Evolutionary conservation across 768 basidiomycete species (phyloP), one percentile per base, ranked within the genome.

Genomic region (Auriculariales sp.): DNA sequence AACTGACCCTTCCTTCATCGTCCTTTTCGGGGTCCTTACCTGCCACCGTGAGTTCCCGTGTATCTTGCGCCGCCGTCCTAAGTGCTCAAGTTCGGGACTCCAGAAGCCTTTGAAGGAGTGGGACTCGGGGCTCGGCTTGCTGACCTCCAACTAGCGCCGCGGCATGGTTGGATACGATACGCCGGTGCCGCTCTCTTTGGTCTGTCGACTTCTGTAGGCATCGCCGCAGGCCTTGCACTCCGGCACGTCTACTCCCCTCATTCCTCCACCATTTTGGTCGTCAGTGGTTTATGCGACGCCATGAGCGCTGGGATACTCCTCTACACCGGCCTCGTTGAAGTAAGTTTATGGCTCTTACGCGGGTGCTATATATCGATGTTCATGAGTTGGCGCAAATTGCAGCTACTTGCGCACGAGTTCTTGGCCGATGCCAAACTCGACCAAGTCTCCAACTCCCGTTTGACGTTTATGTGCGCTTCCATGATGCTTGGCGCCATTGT

Each of bases 31-130:
- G 52, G 94, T 98, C 47, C 62, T 95, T 24, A 67, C 91, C 57
- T 92, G 93, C 67, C 94, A 97, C 59, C 93, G 90, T 91, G 61
- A 60, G 85, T 76, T n/a, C n/a, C n/a, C 14, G 4, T 14, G n/a
- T 10, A 10, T 48, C 25, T 29, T 4, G 46, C 24, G 17, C 27
- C 10, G 25, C 47, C 14, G 17, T 22, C n/a, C 47, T 14, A 34
- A 25, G 10, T n/a, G 7, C 12, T 55, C 32, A 48, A 34, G 14
- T 24, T 39, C 29, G 27, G 30, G 30, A 7, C 17, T 7, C 5
- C 58, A 91, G 87, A 94, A 73, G 84, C 77, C 35, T 97, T 97
- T 58, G 94, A 98, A 63, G 94, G 92, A 19, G 74, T 97, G 39
- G 94, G 91, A 61, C 70, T 98, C 19, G 94, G 94, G 7, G 81